These are phyloP conservation scores for Aspergillus clavatus DNA, from an alignment of 2,329 filamentous ascomycete genomes.

Conservation along the genomic window DNA sequence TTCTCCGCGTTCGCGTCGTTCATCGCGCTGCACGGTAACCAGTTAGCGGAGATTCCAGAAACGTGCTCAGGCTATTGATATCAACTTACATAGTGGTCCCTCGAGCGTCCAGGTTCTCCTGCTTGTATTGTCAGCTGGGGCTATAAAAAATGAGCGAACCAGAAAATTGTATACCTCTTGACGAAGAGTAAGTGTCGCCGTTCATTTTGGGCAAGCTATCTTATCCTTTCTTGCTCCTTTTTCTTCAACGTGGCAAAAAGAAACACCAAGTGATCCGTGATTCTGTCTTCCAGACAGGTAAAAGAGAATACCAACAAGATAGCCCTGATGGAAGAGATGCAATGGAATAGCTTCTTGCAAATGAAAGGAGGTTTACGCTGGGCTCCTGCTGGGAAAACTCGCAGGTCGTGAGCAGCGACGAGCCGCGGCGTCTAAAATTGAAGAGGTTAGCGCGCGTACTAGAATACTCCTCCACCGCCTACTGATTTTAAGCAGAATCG, in stretches of 20 bases:
- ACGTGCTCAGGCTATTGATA: neutral
- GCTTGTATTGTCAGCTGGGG: neutral
- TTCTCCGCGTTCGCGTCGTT: constrained; percentile 40
- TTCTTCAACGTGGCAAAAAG: constrained; percentile 11
- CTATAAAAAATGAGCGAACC: neutral
- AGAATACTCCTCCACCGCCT: constrained; percentile 26
- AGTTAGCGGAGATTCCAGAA: neutral
- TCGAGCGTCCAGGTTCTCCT: constrained; percentile 49
- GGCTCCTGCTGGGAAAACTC: constrained; percentile 26
- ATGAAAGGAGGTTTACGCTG: constrained; percentile 13
- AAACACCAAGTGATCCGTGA: neutral
- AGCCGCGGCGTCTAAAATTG: constrained; percentile 11
- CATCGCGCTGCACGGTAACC: constrained; percentile 39
- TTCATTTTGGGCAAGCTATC: constrained; percentile 58
- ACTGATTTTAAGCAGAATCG: constrained; percentile 3
- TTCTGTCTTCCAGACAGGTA: neutral
- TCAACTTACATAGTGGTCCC: constrained; percentile 50
- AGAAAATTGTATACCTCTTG: constrained; percentile 58
- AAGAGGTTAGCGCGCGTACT: constrained; percentile 19
- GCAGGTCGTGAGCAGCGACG: constrained; percentile 22
- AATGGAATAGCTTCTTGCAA: constrained; percentile 2
- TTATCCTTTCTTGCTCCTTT: constrained; percentile 14
- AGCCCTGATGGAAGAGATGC: neutral
- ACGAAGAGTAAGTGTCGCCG: constrained; percentile 70
- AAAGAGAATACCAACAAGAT: neutral